phyloP scores from a whole-genome alignment of 2,329 filamentous ascomycete genomes.

The Diaporthe sp. region DNA sequence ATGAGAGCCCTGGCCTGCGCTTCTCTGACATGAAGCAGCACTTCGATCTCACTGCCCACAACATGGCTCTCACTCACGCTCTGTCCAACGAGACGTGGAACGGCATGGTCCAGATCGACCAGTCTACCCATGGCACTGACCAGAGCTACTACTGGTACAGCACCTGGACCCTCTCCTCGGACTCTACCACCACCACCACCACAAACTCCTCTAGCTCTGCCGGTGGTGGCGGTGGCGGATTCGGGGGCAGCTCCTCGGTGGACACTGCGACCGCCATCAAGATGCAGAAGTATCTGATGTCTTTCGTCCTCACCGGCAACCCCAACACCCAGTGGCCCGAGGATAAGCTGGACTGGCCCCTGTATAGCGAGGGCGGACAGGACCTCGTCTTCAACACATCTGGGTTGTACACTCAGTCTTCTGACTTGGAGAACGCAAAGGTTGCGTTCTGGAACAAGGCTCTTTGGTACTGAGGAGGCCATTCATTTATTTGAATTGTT shows the following conservation, averaged over 20 bases:
- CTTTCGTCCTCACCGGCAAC: conserved; percentile 49
- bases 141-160: conserved; percentile 54
- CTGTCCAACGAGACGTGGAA: conserved; percentile 55
- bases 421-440: conserved; percentile 50
- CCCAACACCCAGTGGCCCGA: conserved; percentile 50
- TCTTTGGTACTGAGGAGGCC: conserved; percentile 48
- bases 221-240: conserved; percentile 37
- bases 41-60: conserved; percentile 52
- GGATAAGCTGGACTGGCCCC: conserved; percentile 53
- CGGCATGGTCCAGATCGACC: conserved; percentile 49
- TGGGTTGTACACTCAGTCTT: conserved; percentile 47
- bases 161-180: conserved; percentile 45
- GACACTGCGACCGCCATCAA: conserved; percentile 47
- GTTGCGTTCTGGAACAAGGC: conserved; percentile 52
- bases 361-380: conserved; percentile 47
- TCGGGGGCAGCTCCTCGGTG: conserved; percentile 45
- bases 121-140: conserved; percentile 53
- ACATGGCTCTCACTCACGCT: conserved; percentile 52
- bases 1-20: conserved; percentile 51
- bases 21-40: conserved; percentile 54
- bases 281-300: conserved; percentile 51
- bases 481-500: not conserved
- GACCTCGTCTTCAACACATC: conserved; percentile 52
- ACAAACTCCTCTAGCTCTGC: conserved; percentile 41
- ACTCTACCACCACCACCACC: conserved; percentile 37